Evolutionary conservation across 1,284 basidiomycete species (phyloP), one percentile per base, ranked within the genome.

Genomic region (Cryptococcus sp.): DNA sequence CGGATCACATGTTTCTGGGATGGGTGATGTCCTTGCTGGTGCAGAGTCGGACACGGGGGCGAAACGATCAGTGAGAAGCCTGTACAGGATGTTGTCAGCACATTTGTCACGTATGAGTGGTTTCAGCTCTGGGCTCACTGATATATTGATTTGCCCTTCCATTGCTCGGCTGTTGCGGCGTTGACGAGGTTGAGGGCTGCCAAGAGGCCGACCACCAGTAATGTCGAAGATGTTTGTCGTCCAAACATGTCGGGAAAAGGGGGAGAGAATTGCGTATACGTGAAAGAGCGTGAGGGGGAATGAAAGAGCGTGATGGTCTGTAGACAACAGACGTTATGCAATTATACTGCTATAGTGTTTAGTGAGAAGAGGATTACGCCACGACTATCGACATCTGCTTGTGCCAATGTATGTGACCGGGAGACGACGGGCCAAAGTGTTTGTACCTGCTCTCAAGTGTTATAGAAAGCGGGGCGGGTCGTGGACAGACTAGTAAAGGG

Each of bases 11-110:
- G 53, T 64, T 20, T 54, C 46, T 3, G 74, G 73, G 16, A 76
- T 27, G 20, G 70, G 69, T 1, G 66, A 67, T 38, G 82, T 81
- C 25, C 73, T 66, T 46, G 80, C 83, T 10, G 80, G 77, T 60
- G 85, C 82, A 0, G 84, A 80, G 42, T 83, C 84, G 0, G 82
- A 75, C 6, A 69, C 85, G 78, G 61, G 82, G 8, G 88, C 87
- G 69, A 85, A 91, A 35, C 89, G 87, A 75, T 91, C 89, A 2
- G 86, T 88, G 56, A 91, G 84, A 60, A 90, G 77, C 77, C 88
- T 86, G 65, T 31, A 48, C 25, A 49, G 38, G 23, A 22, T 31
- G 6, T 11, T n/a, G 8, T 27, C 13, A 17, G 22, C 44, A 19
- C 7, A 23, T 48, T 49, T 45, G 39, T 23, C 50, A n/a, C 15